phyloP scores from a whole-genome alignment of 2,329 filamentous ascomycete species.

The Sclerotinia subarctica region DNA sequence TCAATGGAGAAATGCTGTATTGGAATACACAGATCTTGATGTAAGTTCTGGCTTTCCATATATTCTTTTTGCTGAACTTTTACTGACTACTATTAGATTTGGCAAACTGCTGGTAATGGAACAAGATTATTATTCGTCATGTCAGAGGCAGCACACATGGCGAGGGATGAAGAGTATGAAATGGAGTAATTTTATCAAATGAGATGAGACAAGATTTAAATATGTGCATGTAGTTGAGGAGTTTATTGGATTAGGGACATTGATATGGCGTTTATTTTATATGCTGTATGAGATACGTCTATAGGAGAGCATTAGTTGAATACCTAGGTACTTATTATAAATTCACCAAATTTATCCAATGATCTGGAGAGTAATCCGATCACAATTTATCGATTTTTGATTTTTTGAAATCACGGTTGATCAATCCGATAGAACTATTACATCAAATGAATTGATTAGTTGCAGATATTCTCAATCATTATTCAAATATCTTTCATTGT shows the following conservation, averaged over 20 bases:
- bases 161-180: constrained; percentile 33
- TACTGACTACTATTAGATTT: constrained; percentile 52
- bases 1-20: constrained; percentile 80
- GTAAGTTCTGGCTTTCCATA: constrained; percentile 57
- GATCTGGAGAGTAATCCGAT: no score
- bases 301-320: constrained; percentile 8
- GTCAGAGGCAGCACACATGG: constrained; percentile 47
- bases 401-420: no score
- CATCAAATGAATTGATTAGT: no score
- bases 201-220: background rate
- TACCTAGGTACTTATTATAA: background rate
- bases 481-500: no score
- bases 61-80: constrained; percentile 26
- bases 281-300: constrained; percentile 7
- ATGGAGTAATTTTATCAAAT: constrained; percentile 26
- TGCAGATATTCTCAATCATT: no score
- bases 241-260: constrained; percentile 18
- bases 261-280: constrained; percentile 16
- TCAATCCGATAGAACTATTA: no score
- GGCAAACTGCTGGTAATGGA: constrained; percentile 72
- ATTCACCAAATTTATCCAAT: background rate
- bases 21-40: constrained; percentile 84
- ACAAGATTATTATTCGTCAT: constrained; percentile 70
- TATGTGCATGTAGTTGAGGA: constrained; percentile 14
- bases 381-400: no score